Evolutionary conservation across 768 basidiomycete genomes (phyloP), one percentile per base, ranked within the genome.

Genomic region (Mycena crocata): DNA sequence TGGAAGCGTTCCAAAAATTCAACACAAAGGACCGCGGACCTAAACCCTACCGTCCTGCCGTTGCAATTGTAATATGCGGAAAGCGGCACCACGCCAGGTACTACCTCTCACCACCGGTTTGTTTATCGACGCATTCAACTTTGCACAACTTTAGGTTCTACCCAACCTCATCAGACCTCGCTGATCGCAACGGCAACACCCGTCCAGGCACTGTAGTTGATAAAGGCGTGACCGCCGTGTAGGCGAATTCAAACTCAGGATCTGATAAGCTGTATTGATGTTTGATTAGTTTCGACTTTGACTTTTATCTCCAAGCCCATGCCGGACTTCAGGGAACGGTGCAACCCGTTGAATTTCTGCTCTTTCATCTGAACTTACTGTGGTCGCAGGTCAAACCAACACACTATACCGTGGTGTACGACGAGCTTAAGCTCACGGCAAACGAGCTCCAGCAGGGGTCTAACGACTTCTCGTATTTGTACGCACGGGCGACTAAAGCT

Each of bases 11-110:
- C 77, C 78, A 83, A 73, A 86, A 78, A 59, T 71, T 88, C 19
- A 81, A 77, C 54, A 81, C 85, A 13, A 77, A 77, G 21, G 76
- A 77, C 2, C 80, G 83, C 12, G 65, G 69, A 21, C 79, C 79
- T 35, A 77, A 76, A 12, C 71, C 81, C 0, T 94, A 93, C 72
- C 78, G 80, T 26, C 94, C 94, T 0, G 72, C 75, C 48, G 71
- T 95, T 39, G 88, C 91, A 2, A 92, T 95, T 71, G 77, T 92
- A 63, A 89, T 95, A 42, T 95, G 94, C 71, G 93, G 93, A 74
- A 95, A 95, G 75, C 86, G 90, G 3, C 89, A 90, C 70, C 86
- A 90, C 70, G 86, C 88, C 6, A 84, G 83, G 76, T 87, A 59
- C 39, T 32, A 12, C n/a, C n/a, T 78, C 75, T 77, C 2, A 59